Base-by-base conservation (phyloP, 257 asterid species). In the Solanum chaucha region DNA sequence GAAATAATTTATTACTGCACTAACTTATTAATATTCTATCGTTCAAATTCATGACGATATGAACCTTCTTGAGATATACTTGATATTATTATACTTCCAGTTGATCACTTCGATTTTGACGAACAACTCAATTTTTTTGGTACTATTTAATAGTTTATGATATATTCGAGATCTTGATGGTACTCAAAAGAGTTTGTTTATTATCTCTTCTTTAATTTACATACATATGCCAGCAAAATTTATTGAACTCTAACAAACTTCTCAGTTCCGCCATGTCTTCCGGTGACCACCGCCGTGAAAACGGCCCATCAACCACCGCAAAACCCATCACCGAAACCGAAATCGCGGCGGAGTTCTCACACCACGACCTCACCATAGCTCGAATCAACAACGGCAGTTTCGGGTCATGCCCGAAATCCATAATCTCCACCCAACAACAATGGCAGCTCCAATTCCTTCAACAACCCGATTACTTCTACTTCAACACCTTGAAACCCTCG, bases 321-420 rank as follows among this genome's bases (percentile, higher is more conserved):
- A 28, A 28, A 28, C 28, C 1, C 28, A 28, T 28, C 1, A 28
- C 28, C 28, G 28, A 28, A 28, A 28, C 28, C 28, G 28, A 28
- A 28, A 28, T 28, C 28, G 28, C 28, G 28, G 28, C 28, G 28
- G 28, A 28, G 38, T 96, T 96, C 95, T 86, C 95, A 85, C 98
- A 95, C 88, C 98, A 96, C 92, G 96, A 94, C 87, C 90, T 94
- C 1, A 4, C 90, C 11, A 12, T 93, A 26, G 95, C 99, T 41
- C 98, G 98, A 74, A 92, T 96, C 38, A 96, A 95, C 93, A 96
- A 96, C 92, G 99, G 97, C 85, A 96, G 98, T 92, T 93, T 96
- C 91, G 98, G 99, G 26, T 92, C 95, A 89, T 96, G 98, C 88
- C 99, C 99, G 4, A 89, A 93, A 86, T 73, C 98, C 85, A 84